Evolutionary conservation across 495 filamentous ascomycete species (phyloP), one percentile per base, ranked within the genome.

Genomic region (Aspergillus nanangensis): DNA sequence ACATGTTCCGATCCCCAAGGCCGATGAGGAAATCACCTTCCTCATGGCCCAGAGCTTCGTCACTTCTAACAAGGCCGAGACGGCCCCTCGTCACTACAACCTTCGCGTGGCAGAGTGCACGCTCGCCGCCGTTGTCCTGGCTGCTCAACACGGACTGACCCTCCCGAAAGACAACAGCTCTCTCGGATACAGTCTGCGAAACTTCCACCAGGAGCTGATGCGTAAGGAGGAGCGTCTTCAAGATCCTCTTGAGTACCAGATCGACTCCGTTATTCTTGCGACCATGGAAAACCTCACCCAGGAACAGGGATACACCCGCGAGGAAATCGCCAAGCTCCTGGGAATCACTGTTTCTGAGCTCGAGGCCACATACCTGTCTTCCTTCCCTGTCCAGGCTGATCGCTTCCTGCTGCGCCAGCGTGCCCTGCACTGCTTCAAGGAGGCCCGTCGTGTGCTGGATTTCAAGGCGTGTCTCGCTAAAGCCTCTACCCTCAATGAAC

Each of bases 31-130:
- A 46, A 79, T 96, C 35, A 86, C 81, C 47, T 97, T 98, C 68
- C 75, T 98, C 46, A 88, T 96, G 57, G 93, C 92, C 15, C 92
- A 97, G 61, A 90, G 85, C 41, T 96, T 96, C 63, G 87, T 97
- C 43, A 81, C 85, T 29, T 86, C 90, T 8, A 88, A 97, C 70
- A 98, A 98, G 66, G 88, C 94, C 61, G 86, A 91, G 25, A 95
- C 90, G 0, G 93, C 84, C 0, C 91, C 91, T 1, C 82, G 90
- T 43, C 88, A 88, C 72, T 98, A 97, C 74, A 98, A 98, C 66
- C 82, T 98, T 5, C 85, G 93, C 14, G 93, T 98, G 1, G 93
- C 96, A 8, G 93, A 97, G 65, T 94, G 89, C 70, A 90, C 83
- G 5, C 77, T 98, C 24, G 94, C 94, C 10, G 88, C 93, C 2